phyloP scores from a whole-genome alignment of 2,329 filamentous ascomycete genomes.

The Penicillium janthinellum region DNA sequence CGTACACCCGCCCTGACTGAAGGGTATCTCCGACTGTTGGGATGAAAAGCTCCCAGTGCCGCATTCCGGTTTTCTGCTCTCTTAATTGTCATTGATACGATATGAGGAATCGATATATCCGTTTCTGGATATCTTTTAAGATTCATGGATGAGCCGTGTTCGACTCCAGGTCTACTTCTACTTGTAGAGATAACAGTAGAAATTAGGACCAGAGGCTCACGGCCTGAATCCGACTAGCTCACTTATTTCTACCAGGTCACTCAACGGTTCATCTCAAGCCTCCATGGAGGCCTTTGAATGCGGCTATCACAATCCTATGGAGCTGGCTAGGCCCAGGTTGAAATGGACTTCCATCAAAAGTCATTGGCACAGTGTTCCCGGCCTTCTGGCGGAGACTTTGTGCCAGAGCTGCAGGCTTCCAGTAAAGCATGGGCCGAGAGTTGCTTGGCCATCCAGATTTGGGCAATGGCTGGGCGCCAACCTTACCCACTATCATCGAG shows the following conservation, averaged over 20 bases:
- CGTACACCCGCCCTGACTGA: conserved; percentile 27
- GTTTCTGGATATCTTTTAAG: neutral
- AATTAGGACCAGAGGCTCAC: neutral
- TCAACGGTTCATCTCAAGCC: neutral
- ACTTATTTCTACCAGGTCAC: neutral
- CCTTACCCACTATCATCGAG: too few relatives aligned
- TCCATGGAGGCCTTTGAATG: too few relatives aligned
- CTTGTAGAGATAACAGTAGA: conserved; percentile 1
- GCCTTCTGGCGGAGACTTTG: neutral
- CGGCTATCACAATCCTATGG: too few relatives aligned
- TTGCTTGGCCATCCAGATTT: neutral
- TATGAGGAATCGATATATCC: conserved; percentile 11
- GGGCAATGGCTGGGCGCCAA: neutral
- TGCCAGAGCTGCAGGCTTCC: neutral
- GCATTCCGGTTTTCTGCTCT: conserved; percentile 10
- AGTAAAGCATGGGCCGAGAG: neutral
- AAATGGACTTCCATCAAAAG: too few relatives aligned
- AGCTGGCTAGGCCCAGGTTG: too few relatives aligned
- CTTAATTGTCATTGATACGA: conserved; percentile 9
- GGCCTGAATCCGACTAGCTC: neutral
- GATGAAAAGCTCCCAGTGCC: conserved; percentile 7
- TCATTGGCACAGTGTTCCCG: neutral
- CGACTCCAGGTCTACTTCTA: neutral
- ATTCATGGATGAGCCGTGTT: neutral
- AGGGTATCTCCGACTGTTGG: conserved; percentile 19